Percentiles rank a stretch among this genome's conserved stretches.
phyloP scores from a whole-genome alignment of 2,329 filamentous ascomycete species.

The Exophiala alcalophila region DNA sequence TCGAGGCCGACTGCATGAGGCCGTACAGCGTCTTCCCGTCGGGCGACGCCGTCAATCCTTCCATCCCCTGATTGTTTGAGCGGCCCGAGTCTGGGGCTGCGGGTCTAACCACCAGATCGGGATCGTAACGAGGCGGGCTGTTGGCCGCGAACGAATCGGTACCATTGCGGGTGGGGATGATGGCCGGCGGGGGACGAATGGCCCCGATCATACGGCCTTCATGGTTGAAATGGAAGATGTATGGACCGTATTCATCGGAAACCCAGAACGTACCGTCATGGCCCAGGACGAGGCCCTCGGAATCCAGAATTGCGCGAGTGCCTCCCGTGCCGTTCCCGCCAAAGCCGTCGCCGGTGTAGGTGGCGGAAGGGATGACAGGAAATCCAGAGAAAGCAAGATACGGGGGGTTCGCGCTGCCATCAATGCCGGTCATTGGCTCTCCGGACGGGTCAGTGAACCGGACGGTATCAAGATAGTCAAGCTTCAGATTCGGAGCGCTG shows the following conservation, averaged over 20 bases:
- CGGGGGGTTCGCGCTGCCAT: constrained; percentile 53
- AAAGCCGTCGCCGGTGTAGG: constrained; percentile 66
- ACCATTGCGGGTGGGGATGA: constrained; percentile 63
- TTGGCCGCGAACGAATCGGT: constrained; percentile 62
- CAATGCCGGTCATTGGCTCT: constrained; percentile 61
- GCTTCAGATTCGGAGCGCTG: constrained; percentile 58
- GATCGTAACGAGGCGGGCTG: constrained; percentile 60
- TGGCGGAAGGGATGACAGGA: constrained; percentile 60
- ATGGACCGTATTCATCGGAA: constrained; percentile 68
- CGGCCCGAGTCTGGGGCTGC: constrained; percentile 60
- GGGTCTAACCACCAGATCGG: constrained; percentile 49
- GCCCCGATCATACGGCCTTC: constrained; percentile 60
- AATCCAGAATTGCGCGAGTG: constrained; percentile 59
- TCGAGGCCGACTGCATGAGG: constrained; percentile 63
- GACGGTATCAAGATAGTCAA: constrained; percentile 64
- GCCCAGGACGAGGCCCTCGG: constrained; percentile 64
- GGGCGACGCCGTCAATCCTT: constrained; percentile 62
- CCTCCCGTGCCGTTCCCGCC: constrained; percentile 60
- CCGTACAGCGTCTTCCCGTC: constrained; percentile 64
- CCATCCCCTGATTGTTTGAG: constrained; percentile 72
- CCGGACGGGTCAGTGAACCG: constrained; percentile 63
- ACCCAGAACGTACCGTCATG: constrained; percentile 64
- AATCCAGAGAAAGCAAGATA: constrained; percentile 57
- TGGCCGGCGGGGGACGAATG: constrained; percentile 62
- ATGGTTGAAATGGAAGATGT: constrained; percentile 63